phyloP scores from a whole-genome alignment of 2,329 filamentous ascomycete species.

The Teratosphaeria destructans region DNA sequence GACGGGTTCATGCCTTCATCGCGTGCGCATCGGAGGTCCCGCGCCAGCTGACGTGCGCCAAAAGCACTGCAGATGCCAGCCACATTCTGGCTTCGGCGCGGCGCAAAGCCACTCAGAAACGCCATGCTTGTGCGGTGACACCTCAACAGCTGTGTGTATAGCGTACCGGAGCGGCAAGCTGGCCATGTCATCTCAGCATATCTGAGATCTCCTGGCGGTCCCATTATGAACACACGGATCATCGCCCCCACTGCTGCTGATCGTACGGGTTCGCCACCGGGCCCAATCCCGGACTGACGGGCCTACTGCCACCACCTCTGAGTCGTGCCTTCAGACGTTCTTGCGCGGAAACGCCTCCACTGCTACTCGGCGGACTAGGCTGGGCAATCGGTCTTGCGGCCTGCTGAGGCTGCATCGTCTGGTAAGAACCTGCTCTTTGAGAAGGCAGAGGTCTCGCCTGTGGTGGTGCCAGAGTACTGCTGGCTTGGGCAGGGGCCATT shows the following conservation, averaged over 20 bases:
- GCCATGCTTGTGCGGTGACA: not conserved
- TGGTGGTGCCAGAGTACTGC: conserved; percentile 24
- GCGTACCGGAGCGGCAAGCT: not conserved
- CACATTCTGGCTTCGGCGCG: not conserved
- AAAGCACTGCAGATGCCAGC: not conserved
- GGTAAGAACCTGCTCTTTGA: conserved; percentile 65
- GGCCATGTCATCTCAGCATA: not conserved
- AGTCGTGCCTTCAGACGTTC: conserved; percentile 72
- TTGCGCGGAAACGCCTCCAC: conserved; percentile 54
- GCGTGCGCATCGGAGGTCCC: not conserved
- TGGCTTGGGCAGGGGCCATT: conserved; percentile 6
- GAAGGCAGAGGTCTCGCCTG: conserved; percentile 54
- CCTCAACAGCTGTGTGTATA: not conserved
- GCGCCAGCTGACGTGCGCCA: not conserved
- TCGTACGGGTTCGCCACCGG: conserved; percentile 2
- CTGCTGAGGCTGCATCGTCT: conserved; percentile 39
- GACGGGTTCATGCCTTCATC: not conserved
- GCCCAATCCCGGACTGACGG: conserved; percentile 2
- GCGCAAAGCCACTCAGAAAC: not conserved
- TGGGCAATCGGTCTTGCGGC: conserved; percentile 28
- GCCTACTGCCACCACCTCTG: conserved; percentile 37
- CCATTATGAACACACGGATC: not conserved
- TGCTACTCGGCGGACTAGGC: conserved; percentile 26
- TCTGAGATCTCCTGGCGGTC: not conserved
- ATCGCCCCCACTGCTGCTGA: conserved; percentile 1